Base-by-base conservation (phyloP, 495 filamentous ascomycete genomes). In the Hyaloscypha bicolor region DNA sequence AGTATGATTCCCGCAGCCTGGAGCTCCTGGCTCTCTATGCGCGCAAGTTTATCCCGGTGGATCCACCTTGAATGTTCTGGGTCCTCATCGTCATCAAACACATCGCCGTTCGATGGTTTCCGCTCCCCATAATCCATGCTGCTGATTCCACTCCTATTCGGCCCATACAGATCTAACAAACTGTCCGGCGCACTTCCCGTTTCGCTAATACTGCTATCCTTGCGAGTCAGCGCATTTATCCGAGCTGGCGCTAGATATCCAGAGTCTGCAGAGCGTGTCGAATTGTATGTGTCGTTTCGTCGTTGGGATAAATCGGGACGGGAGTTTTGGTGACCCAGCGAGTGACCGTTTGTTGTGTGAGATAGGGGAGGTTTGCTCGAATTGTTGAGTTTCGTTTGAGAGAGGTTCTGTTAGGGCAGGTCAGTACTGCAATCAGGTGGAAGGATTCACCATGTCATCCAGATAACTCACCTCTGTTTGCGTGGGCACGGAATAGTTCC, bases 11-110 rank as follows among this genome's bases (percentile, higher is more conserved):
- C 93, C 4, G 93, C 93, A 73, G 92, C 92, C 71, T 96, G 92
- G 68, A 97, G 81, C 76, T 99, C 95, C 76, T 93, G 85, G 73
- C 84, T 97, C 80, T 99, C 95, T 71, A 99, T 99, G 74, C 87
- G 85, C 37, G 93, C 94, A 56, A 99, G 79, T 78, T 98, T 99
- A 77, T 99, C 95, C 29, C 95, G 85, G 75, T 99, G 94, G 65
- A 99, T 98, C 95, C 95, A 98, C 75, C 90, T 87, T 57, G 90
- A 90, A 69, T 83, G 81, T 48, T 91, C 88, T 33, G 82, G 79
- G 64, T 71, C 72, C 30, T 76, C 74, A 64, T 68, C 66, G 39
- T 62, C 66, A 16, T 72, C 71, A 52, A 56, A 63, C 4, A 21
- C 56, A 22, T 69, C 63, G 11, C 62, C 63, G 52, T 66, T 63